Evolutionary conservation across 768 basidiomycete genomes (phyloP).

Genomic region (Tephrocybe sp.): DNA sequence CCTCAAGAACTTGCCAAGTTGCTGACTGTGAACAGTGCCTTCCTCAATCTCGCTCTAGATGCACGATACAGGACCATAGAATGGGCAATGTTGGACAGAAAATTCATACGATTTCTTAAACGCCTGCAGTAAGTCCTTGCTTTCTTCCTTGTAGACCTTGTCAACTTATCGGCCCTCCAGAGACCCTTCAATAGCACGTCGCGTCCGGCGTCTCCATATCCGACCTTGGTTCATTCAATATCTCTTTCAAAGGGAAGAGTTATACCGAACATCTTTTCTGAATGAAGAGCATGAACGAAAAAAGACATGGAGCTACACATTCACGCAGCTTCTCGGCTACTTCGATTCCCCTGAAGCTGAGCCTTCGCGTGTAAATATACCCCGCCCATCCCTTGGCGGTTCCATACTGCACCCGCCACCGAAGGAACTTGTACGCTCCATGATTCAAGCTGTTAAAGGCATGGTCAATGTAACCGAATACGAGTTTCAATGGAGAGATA

Average conservation of each 20-base stretch:
- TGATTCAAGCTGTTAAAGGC: constrained; percentile 31
- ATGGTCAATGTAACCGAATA: constrained; percentile 34
- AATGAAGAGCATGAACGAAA: background rate
- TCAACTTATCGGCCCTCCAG: constrained; percentile 15
- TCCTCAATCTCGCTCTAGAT: constrained; percentile 30
- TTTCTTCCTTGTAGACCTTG: background rate
- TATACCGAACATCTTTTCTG: constrained; percentile 3
- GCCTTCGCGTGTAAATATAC: background rate
- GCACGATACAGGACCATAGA: constrained; percentile 28
- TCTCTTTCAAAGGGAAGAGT: constrained; percentile 24
- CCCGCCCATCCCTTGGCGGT: background rate
- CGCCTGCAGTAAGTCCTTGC: constrained; percentile 28
- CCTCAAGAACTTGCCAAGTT: constrained; percentile 13
- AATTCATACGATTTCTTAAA: constrained; percentile 24
- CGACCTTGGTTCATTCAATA: constrained; percentile 42
- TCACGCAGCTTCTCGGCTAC: background rate
- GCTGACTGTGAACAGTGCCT: constrained; percentile 33
- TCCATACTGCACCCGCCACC: constrained; percentile 13
- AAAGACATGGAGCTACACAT: background rate
- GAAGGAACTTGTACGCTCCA: constrained; percentile 25
- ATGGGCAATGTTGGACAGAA: constrained; percentile 31
- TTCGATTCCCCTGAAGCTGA: background rate
- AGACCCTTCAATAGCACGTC: constrained; percentile 29
- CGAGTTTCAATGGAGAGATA: constrained; percentile 39
- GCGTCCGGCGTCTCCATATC: constrained; percentile 34